Evolutionary conservation across 768 basidiomycete species (phyloP).

Genomic region (Mycena amicta): DNA sequence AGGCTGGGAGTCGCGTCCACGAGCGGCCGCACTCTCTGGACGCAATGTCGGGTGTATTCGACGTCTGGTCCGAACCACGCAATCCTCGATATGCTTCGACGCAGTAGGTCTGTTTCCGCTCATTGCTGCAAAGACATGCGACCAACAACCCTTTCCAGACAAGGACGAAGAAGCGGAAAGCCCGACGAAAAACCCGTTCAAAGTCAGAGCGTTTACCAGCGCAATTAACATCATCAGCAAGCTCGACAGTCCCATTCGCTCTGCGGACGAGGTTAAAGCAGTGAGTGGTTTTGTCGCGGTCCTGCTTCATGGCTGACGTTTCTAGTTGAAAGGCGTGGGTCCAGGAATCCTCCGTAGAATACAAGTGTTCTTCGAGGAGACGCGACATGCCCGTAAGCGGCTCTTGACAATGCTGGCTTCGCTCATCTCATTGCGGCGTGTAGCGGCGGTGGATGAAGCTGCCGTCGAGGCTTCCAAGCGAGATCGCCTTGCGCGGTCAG

Average conservation of each 20-base stretch:
- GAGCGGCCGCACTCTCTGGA: background rate
- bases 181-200: slow-evolving; percentile 43
- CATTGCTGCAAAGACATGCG: slow-evolving; percentile 1
- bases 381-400: slow-evolving; percentile 39
- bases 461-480: slow-evolving; percentile 28
- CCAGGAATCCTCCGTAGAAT: slow-evolving; percentile 49
- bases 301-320: background rate
- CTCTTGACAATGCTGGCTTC: background rate
- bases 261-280: slow-evolving; percentile 43
- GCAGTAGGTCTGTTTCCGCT: slow-evolving; percentile 35
- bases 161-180: slow-evolving; percentile 45
- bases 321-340: slow-evolving; percentile 39
- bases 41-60: slow-evolving; percentile 6
- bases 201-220: slow-evolving; percentile 50
- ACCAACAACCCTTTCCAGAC: slow-evolving; percentile 30
- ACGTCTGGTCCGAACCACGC: slow-evolving; percentile 35
- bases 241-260: slow-evolving; percentile 45
- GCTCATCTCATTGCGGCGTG: background rate
- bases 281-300: slow-evolving; percentile 25
- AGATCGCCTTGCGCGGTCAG: slow-evolving; percentile 28
- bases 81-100: slow-evolving; percentile 42
- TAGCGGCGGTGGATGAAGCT: slow-evolving; percentile 6
- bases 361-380: slow-evolving; percentile 39
- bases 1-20: background rate
- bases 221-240: slow-evolving; percentile 47